These are phyloP conservation scores for Phytophthora uliginosa DNA, from an alignment of 352 stramenopile species.

Conservation along the genomic window DNA sequence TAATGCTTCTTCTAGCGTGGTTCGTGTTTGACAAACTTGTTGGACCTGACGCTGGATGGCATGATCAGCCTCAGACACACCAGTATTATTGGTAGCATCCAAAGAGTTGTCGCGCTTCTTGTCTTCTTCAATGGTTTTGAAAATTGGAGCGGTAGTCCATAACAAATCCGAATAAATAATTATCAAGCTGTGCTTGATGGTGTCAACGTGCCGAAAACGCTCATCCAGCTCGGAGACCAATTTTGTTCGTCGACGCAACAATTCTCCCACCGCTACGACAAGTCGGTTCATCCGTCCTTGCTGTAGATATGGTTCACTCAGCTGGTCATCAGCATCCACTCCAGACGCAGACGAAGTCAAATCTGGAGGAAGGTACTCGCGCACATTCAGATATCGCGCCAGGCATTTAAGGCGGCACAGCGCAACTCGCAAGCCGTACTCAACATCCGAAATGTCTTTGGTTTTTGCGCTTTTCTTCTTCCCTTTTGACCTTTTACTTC, in stretches of 20 bases:
- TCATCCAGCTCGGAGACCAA: constrained; percentile 59
- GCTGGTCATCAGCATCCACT: constrained; percentile 3
- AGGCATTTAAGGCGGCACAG: constrained; percentile 72
- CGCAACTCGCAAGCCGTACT: constrained; percentile 76
- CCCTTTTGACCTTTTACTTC: constrained; percentile 38
- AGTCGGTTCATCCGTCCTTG: constrained; percentile 53
- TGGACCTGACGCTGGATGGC: constrained; percentile 48
- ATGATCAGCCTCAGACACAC: constrained; percentile 17
- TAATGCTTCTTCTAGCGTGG: constrained; percentile 67
- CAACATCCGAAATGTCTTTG: constrained; percentile 70
- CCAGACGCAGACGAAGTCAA: constrained; percentile 12
- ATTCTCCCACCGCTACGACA: constrained; percentile 37
- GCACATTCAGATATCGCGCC: constrained; percentile 69
- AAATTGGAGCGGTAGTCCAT: constrained; percentile 77
- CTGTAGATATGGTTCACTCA: not conserved
- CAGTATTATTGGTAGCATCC: constrained; percentile 1
- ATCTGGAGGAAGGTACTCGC: constrained; percentile 63
- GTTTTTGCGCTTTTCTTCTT: constrained; percentile 41
- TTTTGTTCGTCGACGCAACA: constrained; percentile 64
- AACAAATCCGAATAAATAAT: constrained; percentile 84
- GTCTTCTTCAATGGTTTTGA: constrained; percentile 50
- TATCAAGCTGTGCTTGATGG: constrained; percentile 70
- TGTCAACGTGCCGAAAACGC: constrained; percentile 62
- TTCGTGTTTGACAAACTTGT: constrained; percentile 45
- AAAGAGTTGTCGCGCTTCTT: constrained; percentile 31